A percentile compares a stretch with the other conserved stretches of the same genome.
phyloP scores from a whole-genome alignment of 2,329 filamentous ascomycete genomes.

The Ramichloridium luteum region DNA sequence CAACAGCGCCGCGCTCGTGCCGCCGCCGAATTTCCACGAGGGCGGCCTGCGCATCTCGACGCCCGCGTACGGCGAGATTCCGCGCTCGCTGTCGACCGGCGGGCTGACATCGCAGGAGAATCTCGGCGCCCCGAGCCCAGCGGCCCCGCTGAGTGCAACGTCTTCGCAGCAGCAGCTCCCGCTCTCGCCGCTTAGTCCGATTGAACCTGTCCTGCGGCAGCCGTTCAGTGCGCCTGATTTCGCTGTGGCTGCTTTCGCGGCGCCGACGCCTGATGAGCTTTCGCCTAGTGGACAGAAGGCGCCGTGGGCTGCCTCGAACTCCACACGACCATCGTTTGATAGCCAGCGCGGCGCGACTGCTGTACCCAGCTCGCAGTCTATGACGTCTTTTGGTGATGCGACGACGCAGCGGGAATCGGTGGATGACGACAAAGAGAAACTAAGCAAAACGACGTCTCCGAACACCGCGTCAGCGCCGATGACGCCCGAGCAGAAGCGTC shows the following conservation, averaged over 20 bases:
- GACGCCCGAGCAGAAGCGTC: conserved; percentile 48
- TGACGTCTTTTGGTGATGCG: conserved; percentile 24
- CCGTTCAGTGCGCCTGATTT: conserved; percentile 18
- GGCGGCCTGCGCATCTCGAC: conserved; percentile 21
- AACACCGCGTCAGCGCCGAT: too few relatives aligned
- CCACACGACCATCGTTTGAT: conserved; percentile 22
- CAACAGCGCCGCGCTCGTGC: conserved; percentile 14
- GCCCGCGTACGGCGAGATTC: conserved; percentile 22
- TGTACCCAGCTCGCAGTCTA: conserved; percentile 21
- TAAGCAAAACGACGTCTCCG: conserved; percentile 16
- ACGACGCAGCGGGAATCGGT: conserved; percentile 16
- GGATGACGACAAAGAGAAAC: conserved; percentile 12
- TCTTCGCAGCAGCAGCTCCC: conserved; percentile 38
- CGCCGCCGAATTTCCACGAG: conserved; percentile 9
- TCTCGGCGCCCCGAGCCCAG: conserved; percentile 7
- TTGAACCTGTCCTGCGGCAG: conserved; percentile 2
- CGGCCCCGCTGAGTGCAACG: conserved; percentile 26
- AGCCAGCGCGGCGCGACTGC: conserved; percentile 18
- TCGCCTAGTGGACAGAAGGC: conserved; percentile 18
- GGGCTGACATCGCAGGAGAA: conserved; percentile 9
- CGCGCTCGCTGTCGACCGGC: conserved; percentile 17
- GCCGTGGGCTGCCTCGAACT: conserved; percentile 19
- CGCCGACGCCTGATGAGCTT: conserved; percentile 19
- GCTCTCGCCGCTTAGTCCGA: conserved; percentile 25
- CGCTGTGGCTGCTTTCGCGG: conserved; percentile 13